Conservation (phyloP, 139 green algal species). For the Chlorella sp. region DNA sequence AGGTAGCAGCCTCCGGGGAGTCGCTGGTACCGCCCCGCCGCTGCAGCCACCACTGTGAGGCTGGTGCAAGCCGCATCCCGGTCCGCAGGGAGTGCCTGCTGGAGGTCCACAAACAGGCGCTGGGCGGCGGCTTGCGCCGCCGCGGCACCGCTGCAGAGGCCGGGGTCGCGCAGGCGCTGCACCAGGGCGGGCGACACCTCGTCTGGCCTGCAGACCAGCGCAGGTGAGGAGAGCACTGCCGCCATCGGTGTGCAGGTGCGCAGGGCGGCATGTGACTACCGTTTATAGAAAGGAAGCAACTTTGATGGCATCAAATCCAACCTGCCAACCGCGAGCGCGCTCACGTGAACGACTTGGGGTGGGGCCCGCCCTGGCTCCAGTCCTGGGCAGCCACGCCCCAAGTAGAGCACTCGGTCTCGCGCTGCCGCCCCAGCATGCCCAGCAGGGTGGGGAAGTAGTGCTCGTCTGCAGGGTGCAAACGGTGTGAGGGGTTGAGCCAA, state of each 20-base stretch:
- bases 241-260: too few species aligned
- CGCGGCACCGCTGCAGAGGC: background rate
- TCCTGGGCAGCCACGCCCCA: constrained; percentile 13
- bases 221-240: background rate
- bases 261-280: too few species aligned
- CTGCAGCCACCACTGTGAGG: background rate
- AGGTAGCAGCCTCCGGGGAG: background rate
- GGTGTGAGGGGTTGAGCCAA: background rate
- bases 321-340: too few species aligned
- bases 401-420: background rate
- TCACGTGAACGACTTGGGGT: background rate
- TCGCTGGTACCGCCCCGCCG: background rate
- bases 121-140: background rate
- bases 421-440: background rate
- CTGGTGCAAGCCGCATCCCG: background rate
- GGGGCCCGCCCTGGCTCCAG: constrained; percentile 7
- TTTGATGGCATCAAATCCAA: too few species aligned
- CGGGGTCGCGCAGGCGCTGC: background rate
- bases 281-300: too few species aligned
- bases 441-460: constrained; percentile 49
- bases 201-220: background rate
- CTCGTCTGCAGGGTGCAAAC: background rate
- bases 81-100: background rate
- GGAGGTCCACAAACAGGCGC: background rate
- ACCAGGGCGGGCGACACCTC: background rate